These are phyloP conservation scores for Butyriboletus loyo DNA, from an alignment of 768 basidiomycete species.

Conservation along the genomic window DNA sequence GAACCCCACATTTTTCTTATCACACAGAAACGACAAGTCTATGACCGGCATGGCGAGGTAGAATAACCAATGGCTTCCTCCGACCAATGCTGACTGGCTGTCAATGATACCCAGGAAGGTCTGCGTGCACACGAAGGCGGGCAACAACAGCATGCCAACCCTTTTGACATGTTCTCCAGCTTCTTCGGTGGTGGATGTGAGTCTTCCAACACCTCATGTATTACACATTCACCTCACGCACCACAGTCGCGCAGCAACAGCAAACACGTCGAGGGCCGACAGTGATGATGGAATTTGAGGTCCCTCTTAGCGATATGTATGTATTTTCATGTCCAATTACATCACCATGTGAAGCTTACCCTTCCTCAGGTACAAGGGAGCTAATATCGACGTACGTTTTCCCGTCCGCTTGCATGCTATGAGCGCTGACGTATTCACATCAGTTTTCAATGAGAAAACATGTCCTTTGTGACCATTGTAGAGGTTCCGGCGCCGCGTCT, in stretches of 20 bases:
- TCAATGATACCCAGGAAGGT: conserved; percentile 60
- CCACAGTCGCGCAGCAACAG: conserved; percentile 39
- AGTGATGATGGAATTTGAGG: conserved; percentile 78
- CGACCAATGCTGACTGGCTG: conserved; percentile 3
- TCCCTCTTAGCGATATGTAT: conserved; percentile 80
- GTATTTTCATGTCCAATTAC: conserved; percentile 20
- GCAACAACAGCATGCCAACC: conserved; percentile 71
- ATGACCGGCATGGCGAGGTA: conserved; percentile 91
- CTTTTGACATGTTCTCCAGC: conserved; percentile 90
- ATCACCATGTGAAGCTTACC: background rate
- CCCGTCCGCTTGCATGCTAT: background rate
- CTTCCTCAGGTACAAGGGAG: conserved; percentile 68
- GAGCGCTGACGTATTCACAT: background rate
- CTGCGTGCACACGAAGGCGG: conserved; percentile 88
- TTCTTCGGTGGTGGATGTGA: conserved; percentile 86
- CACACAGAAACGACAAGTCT: conserved; percentile 82
- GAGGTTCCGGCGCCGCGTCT: conserved; percentile 91
- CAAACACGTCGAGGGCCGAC: conserved; percentile 75
- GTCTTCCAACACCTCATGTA: conserved; percentile 24
- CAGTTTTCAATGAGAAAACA: conserved; percentile 93
- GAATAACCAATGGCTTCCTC: conserved; percentile 8
- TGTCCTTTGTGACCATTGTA: conserved; percentile 94
- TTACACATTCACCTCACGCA: background rate
- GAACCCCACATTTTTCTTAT: conserved; percentile 1
- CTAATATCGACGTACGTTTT: conserved; percentile 72